phyloP scores from a whole-genome alignment of 306 rosid genomes.

The Delonix regia region DNA sequence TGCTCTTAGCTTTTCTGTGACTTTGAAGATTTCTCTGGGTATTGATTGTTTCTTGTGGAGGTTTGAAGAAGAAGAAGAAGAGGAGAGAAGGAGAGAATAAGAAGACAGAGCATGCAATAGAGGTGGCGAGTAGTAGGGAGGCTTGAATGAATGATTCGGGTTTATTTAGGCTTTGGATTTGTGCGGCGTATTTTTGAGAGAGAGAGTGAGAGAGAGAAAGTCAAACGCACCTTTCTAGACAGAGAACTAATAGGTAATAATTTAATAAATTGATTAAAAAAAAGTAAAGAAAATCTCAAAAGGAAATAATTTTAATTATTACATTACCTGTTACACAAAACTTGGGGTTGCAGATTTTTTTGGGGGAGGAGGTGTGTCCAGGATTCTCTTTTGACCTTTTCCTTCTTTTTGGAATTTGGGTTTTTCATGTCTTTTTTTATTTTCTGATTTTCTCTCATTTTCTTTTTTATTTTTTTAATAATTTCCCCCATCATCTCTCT shows the following conservation, averaged over 20 bases:
- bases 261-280: neutral
- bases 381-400: constrained; percentile 42
- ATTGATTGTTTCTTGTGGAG: neutral
- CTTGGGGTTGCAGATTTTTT: constrained; percentile 58
- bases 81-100: constrained; percentile 15
- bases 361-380: neutral
- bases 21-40: neutral
- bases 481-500: neutral
- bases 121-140: constrained; percentile 41
- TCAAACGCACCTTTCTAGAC: constrained; percentile 53
- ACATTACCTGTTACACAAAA: no score
- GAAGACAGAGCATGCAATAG: constrained; percentile 60
- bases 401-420: constrained; percentile 33
- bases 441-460: neutral
- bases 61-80: neutral
- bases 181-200: constrained; percentile 28
- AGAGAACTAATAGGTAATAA: constrained; percentile 27
- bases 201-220: constrained; percentile 43
- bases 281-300: neutral
- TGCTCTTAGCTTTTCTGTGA: constrained; percentile 29
- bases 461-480: neutral
- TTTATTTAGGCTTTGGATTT: constrained; percentile 45
- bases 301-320: neutral
- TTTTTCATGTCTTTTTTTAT: neutral
- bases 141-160: constrained; percentile 26